A percentile compares a stretch with the other conserved stretches of the same genome.
phyloP scores from a whole-genome alignment of 805 yeast species.

The Myxozyma mucilagina region DNA sequence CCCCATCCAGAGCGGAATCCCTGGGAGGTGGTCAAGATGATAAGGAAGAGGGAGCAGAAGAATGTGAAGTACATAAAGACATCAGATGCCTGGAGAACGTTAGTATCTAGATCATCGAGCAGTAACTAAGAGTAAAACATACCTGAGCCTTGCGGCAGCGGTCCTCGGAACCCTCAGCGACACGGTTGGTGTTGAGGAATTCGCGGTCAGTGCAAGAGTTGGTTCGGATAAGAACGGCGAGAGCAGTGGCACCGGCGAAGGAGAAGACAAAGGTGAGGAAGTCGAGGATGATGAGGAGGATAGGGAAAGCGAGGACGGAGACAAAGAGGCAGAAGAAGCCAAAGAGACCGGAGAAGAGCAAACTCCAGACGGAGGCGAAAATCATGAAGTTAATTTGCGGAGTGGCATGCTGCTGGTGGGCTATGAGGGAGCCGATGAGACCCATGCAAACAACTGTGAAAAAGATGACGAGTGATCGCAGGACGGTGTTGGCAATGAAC shows the following conservation, averaged over 20 bases:
- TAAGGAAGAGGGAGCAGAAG: constrained; percentile 68
- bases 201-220: constrained; percentile 77
- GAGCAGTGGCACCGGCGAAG: constrained; percentile 90
- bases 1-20: constrained; percentile 44
- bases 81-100: constrained; percentile 52
- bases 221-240: constrained; percentile 84
- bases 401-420: constrained; percentile 61
- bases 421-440: constrained; percentile 77
- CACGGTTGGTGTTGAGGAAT: constrained; percentile 65
- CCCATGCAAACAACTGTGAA: constrained; percentile 81
- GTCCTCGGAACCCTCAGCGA: constrained; percentile 71
- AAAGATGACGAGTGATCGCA: constrained; percentile 73
- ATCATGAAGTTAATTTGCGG: constrained; percentile 88
- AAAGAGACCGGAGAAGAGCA: constrained; percentile 76
- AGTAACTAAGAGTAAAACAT: constrained; percentile 60
- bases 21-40: constrained; percentile 51
- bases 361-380: constrained; percentile 83
- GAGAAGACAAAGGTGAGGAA: constrained; percentile 88
- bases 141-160: constrained; percentile 94
- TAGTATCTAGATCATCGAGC: constrained; percentile 4
- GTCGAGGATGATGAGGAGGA: constrained; percentile 71
- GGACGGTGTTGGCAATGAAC: constrained; percentile 40
- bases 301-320: constrained; percentile 83
- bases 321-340: constrained; percentile 77
- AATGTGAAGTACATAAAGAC: constrained; percentile 83